Evolutionary conservation across 139 green algal species (phyloP).

Genomic region (Chlorella sp.): DNA sequence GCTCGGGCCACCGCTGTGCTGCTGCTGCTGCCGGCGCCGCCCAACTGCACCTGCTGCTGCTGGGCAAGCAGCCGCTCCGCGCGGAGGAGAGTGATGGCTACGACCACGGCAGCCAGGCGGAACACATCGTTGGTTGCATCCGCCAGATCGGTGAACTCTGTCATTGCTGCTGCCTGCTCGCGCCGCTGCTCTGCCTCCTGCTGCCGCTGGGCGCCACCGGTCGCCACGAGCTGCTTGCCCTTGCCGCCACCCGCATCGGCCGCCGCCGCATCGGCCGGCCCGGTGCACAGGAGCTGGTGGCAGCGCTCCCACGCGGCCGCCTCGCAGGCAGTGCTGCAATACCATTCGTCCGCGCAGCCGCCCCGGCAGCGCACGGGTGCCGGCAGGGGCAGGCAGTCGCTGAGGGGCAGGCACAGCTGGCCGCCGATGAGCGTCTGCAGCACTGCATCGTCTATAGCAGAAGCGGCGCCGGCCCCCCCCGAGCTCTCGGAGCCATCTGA

Average conservation of each 20-base stretch:
- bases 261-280: neutral
- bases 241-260: neutral
- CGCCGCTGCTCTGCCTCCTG: constrained; percentile 1
- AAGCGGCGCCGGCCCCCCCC: no score
- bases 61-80: constrained; percentile 17
- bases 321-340: constrained; percentile 57
- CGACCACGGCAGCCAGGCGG: constrained; percentile 56
- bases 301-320: constrained; percentile 50
- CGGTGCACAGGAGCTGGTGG: constrained; percentile 63
- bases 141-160: constrained; percentile 63
- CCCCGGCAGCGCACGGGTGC: constrained; percentile 28
- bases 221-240: no score
- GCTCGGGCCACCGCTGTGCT: neutral
- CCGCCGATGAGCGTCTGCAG: no score
- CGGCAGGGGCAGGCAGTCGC: neutral
- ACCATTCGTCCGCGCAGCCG: constrained; percentile 50
- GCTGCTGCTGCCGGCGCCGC: constrained; percentile 12
- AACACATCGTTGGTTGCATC: constrained; percentile 79
- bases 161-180: no score
- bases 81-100: constrained; percentile 36
- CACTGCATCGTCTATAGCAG: no score
- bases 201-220: no score
- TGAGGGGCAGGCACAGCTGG: constrained; percentile 2
- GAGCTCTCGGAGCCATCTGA: no score
- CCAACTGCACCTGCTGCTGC: neutral